Conservation (phyloP, 1,284 basidiomycete species). For the Naganishia liquefaciens region DNA sequence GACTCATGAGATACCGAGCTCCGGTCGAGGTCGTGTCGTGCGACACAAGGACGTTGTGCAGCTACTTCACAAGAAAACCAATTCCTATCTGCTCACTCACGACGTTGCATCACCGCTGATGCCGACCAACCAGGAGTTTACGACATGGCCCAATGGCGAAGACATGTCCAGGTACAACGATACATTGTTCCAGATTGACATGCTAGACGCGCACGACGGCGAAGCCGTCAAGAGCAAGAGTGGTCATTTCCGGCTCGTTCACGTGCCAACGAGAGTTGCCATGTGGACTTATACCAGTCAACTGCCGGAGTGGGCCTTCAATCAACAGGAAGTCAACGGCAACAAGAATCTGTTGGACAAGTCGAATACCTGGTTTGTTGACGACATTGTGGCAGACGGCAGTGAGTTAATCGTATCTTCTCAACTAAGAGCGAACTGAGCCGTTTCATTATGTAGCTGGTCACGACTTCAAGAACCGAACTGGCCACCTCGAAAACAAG, state of each 20-base stretch:
- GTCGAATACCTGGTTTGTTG: conserved; percentile 82
- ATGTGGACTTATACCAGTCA: conserved; percentile 87
- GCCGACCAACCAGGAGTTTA: conserved; percentile 98
- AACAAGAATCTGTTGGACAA: conserved; percentile 88
- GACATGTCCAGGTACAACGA: conserved; percentile 71
- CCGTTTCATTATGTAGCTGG: conserved; percentile 55
- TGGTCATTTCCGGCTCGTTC: conserved; percentile 83
- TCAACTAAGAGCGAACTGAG: neutral
- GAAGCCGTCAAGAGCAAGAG: conserved; percentile 88
- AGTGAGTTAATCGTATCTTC: conserved; percentile 56
- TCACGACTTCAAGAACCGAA: conserved; percentile 62
- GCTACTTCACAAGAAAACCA: conserved; percentile 81
- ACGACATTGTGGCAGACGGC: conserved; percentile 74
- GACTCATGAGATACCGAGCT: conserved; percentile 84
- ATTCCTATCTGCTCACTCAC: conserved; percentile 84
- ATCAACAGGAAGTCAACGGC: conserved; percentile 97
- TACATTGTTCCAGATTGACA: conserved; percentile 75
- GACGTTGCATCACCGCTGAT: conserved; percentile 96
- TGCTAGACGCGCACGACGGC: conserved; percentile 72
- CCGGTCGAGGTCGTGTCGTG: conserved; percentile 82
- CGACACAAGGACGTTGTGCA: conserved; percentile 86
- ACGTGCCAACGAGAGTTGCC: conserved; percentile 83
- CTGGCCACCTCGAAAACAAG: conserved; percentile 61
- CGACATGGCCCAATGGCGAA: conserved; percentile 77
- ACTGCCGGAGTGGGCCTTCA: conserved; percentile 94